Percentiles rank a stretch among this genome's conserved stretches.
phyloP scores from a whole-genome alignment of 805 yeast genomes.

The Nakazawaea populi region DNA sequence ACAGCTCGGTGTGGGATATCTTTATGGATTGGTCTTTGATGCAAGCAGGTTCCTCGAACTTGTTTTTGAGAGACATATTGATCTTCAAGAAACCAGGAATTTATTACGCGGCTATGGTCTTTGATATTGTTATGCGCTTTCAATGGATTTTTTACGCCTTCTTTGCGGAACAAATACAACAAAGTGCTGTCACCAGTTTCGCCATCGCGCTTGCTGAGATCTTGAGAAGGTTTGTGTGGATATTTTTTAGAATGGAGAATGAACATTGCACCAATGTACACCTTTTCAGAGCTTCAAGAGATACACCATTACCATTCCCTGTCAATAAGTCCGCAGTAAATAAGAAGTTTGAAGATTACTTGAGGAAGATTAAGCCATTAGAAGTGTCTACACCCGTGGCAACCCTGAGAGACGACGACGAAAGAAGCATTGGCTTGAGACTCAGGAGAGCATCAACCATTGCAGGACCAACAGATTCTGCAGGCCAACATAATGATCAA shows the following conservation, averaged over 20 bases:
- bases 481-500: background rate
- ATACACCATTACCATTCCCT: conserved; percentile 78
- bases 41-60: conserved; percentile 55
- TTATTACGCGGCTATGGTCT: conserved; percentile 70
- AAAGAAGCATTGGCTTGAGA: conserved; percentile 14
- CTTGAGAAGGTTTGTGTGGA: conserved; percentile 82
- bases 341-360: conserved; percentile 11
- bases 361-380: conserved; percentile 2
- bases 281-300: conserved; percentile 81
- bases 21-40: conserved; percentile 94
- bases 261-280: conserved; percentile 91
- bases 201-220: conserved; percentile 78
- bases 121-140: conserved; percentile 72
- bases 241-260: conserved; percentile 89
- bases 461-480: conserved; percentile 3
- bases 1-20: conserved; percentile 79
- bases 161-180: conserved; percentile 72
- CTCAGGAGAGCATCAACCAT: conserved; percentile 10
- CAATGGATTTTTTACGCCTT: conserved; percentile 91
- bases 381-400: conserved; percentile 1
- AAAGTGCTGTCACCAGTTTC: conserved; percentile 83
- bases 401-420: conserved; percentile 9
- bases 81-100: conserved; percentile 52
- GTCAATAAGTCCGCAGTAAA: conserved; percentile 28
- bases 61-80: conserved; percentile 64